Conservation (phyloP, 2,329 filamentous ascomycete genomes). For the Apiospora aurea region DNA sequence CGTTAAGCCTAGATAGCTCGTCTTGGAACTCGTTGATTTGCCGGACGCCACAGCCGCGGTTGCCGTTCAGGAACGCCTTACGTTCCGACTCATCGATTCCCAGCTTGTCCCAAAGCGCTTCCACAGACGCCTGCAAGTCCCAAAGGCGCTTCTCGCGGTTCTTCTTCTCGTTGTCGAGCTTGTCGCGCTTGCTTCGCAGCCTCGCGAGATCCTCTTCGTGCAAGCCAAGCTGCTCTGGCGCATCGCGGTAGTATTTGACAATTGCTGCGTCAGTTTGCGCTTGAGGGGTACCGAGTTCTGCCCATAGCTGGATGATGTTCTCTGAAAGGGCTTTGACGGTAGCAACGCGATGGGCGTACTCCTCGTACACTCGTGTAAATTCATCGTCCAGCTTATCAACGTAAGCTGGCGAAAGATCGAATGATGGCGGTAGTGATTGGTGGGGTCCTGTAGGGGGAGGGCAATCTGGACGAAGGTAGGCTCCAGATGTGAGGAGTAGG, state of each 20-base stretch:
- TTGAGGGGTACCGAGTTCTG: conserved; percentile 91
- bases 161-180: conserved; percentile 87
- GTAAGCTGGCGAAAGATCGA: conserved; percentile 92
- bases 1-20: conserved; percentile 83
- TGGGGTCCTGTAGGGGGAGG: conserved; percentile 84
- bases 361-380: conserved; percentile 94
- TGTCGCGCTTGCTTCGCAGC: conserved; percentile 78
- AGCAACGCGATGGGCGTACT: conserved; percentile 85
- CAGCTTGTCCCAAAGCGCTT: conserved; percentile 87
- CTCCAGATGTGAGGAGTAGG: conserved; percentile 95
- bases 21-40: conserved; percentile 97
- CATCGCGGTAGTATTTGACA: conserved; percentile 86
- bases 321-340: conserved; percentile 79
- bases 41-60: conserved; percentile 88
- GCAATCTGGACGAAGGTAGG: conserved; percentile 84
- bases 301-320: conserved; percentile 93
- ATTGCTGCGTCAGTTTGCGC: conserved; percentile 89
- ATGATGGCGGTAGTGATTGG: conserved; percentile 78
- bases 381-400: conserved; percentile 86
- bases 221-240: conserved; percentile 91
- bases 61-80: conserved; percentile 83
- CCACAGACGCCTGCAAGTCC: conserved; percentile 80
- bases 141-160: conserved; percentile 78
- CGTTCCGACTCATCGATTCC: conserved; percentile 83
- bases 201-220: conserved; percentile 84